Conservation (phyloP, 768 basidiomycete species). For the Harrya chromipes region DNA sequence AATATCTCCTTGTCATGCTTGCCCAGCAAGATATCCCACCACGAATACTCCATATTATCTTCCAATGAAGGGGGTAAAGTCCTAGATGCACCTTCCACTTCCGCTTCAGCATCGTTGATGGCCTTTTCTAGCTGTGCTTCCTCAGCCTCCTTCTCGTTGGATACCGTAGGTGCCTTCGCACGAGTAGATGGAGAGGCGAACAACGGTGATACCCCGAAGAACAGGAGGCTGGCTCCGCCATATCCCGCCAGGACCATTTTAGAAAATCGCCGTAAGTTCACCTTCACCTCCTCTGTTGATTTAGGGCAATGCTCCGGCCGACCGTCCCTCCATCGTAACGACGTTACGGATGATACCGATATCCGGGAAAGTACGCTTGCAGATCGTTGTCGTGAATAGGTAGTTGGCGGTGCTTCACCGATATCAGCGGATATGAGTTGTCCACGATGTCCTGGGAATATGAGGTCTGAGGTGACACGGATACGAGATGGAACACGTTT, state of each 20-base stretch:
- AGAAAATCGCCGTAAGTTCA: conserved; percentile 72
- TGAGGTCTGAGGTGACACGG: conserved; percentile 69
- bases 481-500: conserved; percentile 49
- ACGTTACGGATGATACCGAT: conserved; percentile 28
- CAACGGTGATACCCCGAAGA: conserved; percentile 64
- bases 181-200: conserved; percentile 26
- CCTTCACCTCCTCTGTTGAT: conserved; percentile 52
- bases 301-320: conserved; percentile 24
- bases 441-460: conserved; percentile 62
- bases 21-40: conserved; percentile 82
- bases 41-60: conserved; percentile 50
- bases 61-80: conserved; percentile 23
- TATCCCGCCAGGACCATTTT: conserved; percentile 85
- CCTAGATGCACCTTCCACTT: conserved; percentile 44
- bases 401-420: conserved; percentile 48
- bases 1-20: conserved; percentile 84
- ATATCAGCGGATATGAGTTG: conserved; percentile 82
- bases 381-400: conserved; percentile 32
- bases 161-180: conserved; percentile 24
- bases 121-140: conserved; percentile 62
- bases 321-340: conserved; percentile 21
- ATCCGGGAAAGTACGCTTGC: conserved; percentile 24
- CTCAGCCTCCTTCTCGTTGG: conserved; percentile 48
- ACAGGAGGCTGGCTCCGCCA: conserved; percentile 75
- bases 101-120: conserved; percentile 68